These are phyloP conservation scores for Leishmania mexicana DNA, from an alignment of 208 protist species.

Conservation along the genomic window DNA sequence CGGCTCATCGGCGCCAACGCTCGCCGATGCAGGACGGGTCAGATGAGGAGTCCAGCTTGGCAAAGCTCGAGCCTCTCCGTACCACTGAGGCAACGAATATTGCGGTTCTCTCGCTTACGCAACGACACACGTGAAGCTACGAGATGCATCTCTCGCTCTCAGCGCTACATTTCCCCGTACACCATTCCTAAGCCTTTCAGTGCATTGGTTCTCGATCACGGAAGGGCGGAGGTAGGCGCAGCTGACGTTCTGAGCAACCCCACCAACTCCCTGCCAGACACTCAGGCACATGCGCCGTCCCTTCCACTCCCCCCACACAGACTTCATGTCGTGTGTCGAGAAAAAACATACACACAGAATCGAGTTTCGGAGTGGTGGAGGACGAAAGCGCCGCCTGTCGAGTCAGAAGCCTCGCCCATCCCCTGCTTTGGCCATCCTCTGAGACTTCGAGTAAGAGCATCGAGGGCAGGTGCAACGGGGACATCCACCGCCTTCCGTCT, in stretches of 20 bases:
- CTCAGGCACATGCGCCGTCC: background rate
- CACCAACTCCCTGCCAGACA: too few relatives aligned
- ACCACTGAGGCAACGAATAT: slow-evolving; percentile 19
- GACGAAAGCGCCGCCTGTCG: too few relatives aligned
- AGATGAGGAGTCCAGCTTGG: slow-evolving; percentile 5
- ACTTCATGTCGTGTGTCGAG: background rate
- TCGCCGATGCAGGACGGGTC: slow-evolving; percentile 17
- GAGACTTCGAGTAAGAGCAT: too few relatives aligned
- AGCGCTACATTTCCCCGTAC: background rate
- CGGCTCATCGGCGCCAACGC: slow-evolving; percentile 6
- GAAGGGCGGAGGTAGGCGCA: background rate
- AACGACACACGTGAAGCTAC: background rate
- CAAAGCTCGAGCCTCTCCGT: background rate
- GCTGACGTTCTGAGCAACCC: background rate
- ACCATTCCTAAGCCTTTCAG: background rate
- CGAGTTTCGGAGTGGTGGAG: too few relatives aligned
- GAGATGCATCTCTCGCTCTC: background rate
- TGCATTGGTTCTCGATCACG: background rate
- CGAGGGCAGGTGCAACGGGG: too few relatives aligned
- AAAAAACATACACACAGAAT: background rate
- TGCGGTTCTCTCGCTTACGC: slow-evolving; percentile 13
- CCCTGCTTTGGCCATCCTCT: too few relatives aligned
- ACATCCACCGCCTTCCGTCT: background rate
- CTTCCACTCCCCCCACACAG: too few relatives aligned
- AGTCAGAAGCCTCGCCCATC: too few relatives aligned